Base-by-base conservation (phyloP, 345 rosid genomes). In the Hibiscus syriacus region DNA sequence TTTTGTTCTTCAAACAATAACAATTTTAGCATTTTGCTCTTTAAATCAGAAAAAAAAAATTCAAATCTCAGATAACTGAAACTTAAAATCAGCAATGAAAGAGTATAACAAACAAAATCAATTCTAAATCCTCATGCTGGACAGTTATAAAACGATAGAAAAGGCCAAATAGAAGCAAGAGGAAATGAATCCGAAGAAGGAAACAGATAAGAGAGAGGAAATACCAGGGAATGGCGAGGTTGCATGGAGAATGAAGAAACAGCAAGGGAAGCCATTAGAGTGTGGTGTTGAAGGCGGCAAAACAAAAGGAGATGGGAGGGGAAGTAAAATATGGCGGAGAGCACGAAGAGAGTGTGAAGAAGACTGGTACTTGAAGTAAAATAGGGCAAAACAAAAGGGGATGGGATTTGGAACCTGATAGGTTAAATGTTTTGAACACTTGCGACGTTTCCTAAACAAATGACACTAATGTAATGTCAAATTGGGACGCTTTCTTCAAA, bases 251-350 rank as follows among this genome's bases (percentile, higher is more conserved):
- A 29, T 1, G 73, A 75, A 0, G 84, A 30, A 70, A 55, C 76
- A 55, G 74, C 54, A 27, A 73, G 34, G 58, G 82, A 66, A 38
- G 86, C 86, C 89, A 85, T 85, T 32, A 3, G 52, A 46, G 52
- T 7, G 20, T n/a, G 1, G 52, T 56, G 76, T 70, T 76, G 70
- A n/a, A n/a, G n/a, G n/a, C n/a, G n/a, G n/a, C n/a, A n/a, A n/a
- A n/a, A n/a, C 43, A 41, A 36, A n/a, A n/a, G n/a, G 22, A 46
- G 32, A 64, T 25, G 59, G n/a, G 41, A 59, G 32, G 59, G 17
- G 71, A 55, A 70, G 59, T 26, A 59, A 29, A 2, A 10, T 61
- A 71, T 82, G 84, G 67, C 81, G 82, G 83, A 78, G 71, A 70
- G 68, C 59, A 71, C 78, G 75, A 84, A 55, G 82, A 67, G 50